A percentile compares a stretch with the other conserved stretches of the same genome.
Conservation (phyloP, 805 yeast species). For the Cyberlindnera sargentensis region DNA sequence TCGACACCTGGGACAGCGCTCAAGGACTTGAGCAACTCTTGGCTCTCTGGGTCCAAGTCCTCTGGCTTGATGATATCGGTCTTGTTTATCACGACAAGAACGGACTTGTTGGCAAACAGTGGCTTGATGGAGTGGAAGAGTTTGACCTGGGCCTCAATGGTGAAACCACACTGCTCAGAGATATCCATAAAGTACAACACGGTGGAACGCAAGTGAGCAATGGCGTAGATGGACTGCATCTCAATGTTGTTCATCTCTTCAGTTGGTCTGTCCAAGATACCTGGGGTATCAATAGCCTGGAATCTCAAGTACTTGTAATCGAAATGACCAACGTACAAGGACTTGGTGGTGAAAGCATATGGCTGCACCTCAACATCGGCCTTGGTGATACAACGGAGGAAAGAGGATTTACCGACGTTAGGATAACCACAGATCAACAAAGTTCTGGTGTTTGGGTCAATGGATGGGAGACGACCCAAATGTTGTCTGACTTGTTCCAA, state of each 20-base stretch:
- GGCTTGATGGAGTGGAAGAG: conserved; percentile 96
- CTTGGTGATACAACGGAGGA: conserved; percentile 85
- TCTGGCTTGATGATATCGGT: conserved; percentile 83
- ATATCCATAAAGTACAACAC: conserved; percentile 97
- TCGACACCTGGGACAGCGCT: conserved; percentile 74
- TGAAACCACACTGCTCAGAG: conserved; percentile 98
- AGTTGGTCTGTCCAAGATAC: conserved; percentile 96
- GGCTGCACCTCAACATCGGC: conserved; percentile 99
- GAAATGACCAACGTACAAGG: conserved; percentile 95
- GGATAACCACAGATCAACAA: conserved; percentile 97
- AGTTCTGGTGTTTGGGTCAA: conserved; percentile 98
- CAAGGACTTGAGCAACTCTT: conserved; percentile 61
- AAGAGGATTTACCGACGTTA: conserved; percentile 97
- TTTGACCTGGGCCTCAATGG: conserved; percentile 95
- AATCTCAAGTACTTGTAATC: conserved; percentile 96
- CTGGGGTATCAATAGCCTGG: conserved; percentile 99
- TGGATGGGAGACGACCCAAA: conserved; percentile 94
- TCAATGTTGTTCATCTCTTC: conserved; percentile 99
- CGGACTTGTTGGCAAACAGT: conserved; percentile 92
- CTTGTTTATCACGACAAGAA: conserved; percentile 92
- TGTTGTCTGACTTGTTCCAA: conserved; percentile 99
- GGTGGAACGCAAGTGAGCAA: conserved; percentile 96
- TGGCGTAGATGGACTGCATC: conserved; percentile 98
- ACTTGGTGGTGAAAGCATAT: conserved; percentile 97
- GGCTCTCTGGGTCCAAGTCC: conserved; percentile 73